Conservation (phyloP, 805 yeast genomes). For the Diddensiella transvaalensis region DNA sequence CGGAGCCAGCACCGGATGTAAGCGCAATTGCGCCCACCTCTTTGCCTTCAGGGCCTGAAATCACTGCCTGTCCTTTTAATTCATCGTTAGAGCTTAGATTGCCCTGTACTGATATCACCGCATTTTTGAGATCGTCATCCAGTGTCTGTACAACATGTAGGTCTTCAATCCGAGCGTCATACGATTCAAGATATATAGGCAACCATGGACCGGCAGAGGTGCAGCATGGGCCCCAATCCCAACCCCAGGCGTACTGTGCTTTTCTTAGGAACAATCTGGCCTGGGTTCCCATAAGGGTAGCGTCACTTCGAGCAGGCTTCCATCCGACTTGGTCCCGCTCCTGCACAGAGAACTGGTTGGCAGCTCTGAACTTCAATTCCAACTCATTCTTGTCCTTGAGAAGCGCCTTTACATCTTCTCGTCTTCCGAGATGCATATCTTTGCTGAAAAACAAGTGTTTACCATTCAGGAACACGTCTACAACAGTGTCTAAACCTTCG, state of each 20-base stretch:
- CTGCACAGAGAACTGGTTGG: constrained; percentile 8
- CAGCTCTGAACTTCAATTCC: constrained; percentile 6
- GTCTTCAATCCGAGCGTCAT: constrained; percentile 7
- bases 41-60: not conserved
- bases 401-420: constrained; percentile 2
- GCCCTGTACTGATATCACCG: not conserved
- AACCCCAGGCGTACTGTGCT: constrained; percentile 53
- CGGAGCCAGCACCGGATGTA: not conserved
- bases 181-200: constrained; percentile 35
- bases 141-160: constrained; percentile 4
- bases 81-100: not conserved
- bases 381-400: not conserved
- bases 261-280: constrained; percentile 43
- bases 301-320: constrained; percentile 5
- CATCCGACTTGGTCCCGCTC: constrained; percentile 15
- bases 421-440: constrained; percentile 34
- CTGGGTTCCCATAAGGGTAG: constrained; percentile 31
- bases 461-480: constrained; percentile 25
- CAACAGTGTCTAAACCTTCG: constrained; percentile 22
- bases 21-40: not conserved
- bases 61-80: not conserved
- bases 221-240: constrained; percentile 54
- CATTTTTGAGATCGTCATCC: not conserved
- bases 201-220: constrained; percentile 45
- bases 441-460: constrained; percentile 34